Percentiles rank a stretch among this genome's conserved stretches.
phyloP scores from a whole-genome alignment of 257 asterid genomes.

The Sherardia arvensis region DNA sequence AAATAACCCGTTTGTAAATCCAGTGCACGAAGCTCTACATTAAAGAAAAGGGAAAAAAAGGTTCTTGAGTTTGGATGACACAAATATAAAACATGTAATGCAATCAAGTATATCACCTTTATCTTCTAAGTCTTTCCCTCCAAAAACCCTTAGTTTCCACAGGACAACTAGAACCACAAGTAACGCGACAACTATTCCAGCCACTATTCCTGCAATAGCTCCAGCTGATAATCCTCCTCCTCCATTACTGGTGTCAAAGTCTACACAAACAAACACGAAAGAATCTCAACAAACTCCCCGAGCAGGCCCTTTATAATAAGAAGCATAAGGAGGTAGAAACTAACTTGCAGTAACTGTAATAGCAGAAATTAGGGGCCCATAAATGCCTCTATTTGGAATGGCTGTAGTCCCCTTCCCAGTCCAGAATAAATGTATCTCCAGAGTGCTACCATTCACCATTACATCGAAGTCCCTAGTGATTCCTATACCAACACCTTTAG shows the following conservation, averaged over 20 bases:
- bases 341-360: constrained; percentile 76
- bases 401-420: constrained; percentile 85
- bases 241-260: constrained; percentile 38
- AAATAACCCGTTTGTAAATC: constrained; percentile 36
- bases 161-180: constrained; percentile 34
- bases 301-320: constrained; percentile 2
- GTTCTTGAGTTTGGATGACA: not conserved
- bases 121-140: constrained; percentile 46
- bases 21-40: constrained; percentile 32
- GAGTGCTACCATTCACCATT: constrained; percentile 50
- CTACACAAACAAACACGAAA: constrained; percentile 25
- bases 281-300: constrained; percentile 8
- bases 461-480: constrained; percentile 34
- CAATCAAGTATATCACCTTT: constrained; percentile 28
- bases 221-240: constrained; percentile 50
- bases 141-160: constrained; percentile 51
- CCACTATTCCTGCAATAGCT: constrained; percentile 59
- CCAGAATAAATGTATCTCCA: constrained; percentile 93
- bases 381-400: constrained; percentile 69
- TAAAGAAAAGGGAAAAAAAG: not conserved
- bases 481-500: constrained; percentile 58
- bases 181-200: constrained; percentile 30
- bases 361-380: constrained; percentile 91
- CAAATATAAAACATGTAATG: not conserved
- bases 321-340: constrained; percentile 11